A percentile compares a stretch with the other conserved stretches of the same genome.
Conservation (phyloP, 176 grass and related monocot genomes). For the Chrysopogon serrulatus region DNA sequence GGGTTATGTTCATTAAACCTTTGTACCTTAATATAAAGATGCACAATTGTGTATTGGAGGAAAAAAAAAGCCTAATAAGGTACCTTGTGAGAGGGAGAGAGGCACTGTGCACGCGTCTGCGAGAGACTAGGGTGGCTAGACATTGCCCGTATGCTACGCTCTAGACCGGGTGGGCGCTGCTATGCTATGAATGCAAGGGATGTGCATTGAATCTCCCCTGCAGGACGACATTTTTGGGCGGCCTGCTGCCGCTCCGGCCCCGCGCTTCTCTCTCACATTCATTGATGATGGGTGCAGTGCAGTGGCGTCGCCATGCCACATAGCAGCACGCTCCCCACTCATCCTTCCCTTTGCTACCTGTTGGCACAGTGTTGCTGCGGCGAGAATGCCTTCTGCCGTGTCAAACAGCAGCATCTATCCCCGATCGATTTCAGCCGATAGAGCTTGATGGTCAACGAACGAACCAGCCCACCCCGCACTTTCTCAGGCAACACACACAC, state of each 20-base stretch:
- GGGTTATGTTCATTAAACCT: too few relatives aligned
- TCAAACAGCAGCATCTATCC: not conserved
- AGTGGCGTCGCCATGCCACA: not conserved
- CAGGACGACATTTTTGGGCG: slow-evolving; percentile 61
- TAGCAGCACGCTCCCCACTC: not conserved
- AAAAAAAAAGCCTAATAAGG: too few relatives aligned
- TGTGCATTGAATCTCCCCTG: slow-evolving; percentile 41
- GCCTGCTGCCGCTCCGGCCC: not conserved
- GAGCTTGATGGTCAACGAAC: too few relatives aligned
- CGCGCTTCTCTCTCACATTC: slow-evolving; percentile 13
- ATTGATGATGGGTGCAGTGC: not conserved
- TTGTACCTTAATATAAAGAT: too few relatives aligned
- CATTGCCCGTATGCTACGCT: slow-evolving; percentile 4
- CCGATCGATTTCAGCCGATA: too few relatives aligned
- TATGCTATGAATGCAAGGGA: slow-evolving; percentile 34
- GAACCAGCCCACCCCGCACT: too few relatives aligned
- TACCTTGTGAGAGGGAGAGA: too few relatives aligned
- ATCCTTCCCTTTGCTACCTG: not conserved
- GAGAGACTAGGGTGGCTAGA: not conserved
- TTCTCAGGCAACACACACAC: too few relatives aligned
- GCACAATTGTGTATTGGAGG: too few relatives aligned
- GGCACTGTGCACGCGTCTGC: slow-evolving; percentile 21
- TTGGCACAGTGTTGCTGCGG: slow-evolving; percentile 24
- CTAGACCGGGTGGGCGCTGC: too few relatives aligned
- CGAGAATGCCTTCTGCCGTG: slow-evolving; percentile 57